Base-by-base conservation (phyloP, 352 stramenopile genomes). In the Globisporangium echinulatum region DNA sequence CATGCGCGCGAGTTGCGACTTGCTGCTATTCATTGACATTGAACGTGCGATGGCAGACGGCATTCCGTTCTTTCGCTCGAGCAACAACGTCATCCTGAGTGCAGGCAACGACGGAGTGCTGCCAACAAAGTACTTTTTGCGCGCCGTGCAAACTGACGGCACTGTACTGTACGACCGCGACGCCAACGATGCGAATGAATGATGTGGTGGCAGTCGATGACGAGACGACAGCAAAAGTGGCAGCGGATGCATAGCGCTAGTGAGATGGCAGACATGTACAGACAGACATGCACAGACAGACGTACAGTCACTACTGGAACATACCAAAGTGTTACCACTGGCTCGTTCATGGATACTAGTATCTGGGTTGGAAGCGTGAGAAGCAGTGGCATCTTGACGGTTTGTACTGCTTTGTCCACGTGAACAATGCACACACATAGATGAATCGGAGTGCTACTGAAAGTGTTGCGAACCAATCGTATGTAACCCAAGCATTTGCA, bases 61-160 rank as follows among this genome's bases (percentile, higher is more conserved):
- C 7, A 85, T 94, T 62, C 82, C 76, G 66, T 93, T 94, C 59
- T 94, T 78, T 59, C 83, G 79, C 40, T 94, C 85, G 7, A 91
- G 75, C 58, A 94, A 94, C 62, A 91, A 93, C 61, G 85, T 94
- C 19, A 64, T 94, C 25, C 57, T 94, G 38, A 93, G 74, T 66
- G 71, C 82, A 1, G 85, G 85, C 0, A 37, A 74, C 14, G 75
- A 66, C 0, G 85, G 85, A 0, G 59, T 79, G 1, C 75, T 94
- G 42, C 59, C 75, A 6, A 56, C 53, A 7, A 52, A 51, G 40
- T 94, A 93, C 70, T 91, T 94, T 52, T 33, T 33, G 25, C 25
- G 25, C 25, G 25, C 25, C 25, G 25, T 33, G 25, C 25, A 33
- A 33, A 33, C 25, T 33, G 25, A 33, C 25, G 25, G 25, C 25